Evolutionary conservation across 2,329 filamentous ascomycete species (phyloP).

Genomic region (Nigrospora sphaerica): DNA sequence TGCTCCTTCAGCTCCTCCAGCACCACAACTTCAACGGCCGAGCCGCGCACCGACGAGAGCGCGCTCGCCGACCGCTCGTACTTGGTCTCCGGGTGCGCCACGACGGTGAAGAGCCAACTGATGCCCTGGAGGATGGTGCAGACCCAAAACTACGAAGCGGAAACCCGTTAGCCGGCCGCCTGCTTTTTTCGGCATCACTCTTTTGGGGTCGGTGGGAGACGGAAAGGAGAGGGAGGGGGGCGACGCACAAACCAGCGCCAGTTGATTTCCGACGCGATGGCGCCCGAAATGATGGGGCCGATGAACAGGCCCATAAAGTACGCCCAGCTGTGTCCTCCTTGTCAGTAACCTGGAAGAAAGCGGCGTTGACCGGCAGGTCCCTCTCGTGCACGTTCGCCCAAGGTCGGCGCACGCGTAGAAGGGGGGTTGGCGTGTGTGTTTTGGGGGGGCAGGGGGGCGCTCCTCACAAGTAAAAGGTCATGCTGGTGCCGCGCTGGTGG

Average conservation of each 20-base stretch:
- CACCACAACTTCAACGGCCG: background rate
- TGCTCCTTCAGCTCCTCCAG: background rate
- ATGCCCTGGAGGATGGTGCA: constrained; percentile 22
- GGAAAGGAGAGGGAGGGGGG: background rate
- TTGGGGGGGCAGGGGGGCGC: background rate
- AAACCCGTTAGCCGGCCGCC: background rate
- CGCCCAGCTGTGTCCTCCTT: constrained; percentile 11
- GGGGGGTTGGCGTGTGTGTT: too few relatives aligned
- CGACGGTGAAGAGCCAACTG: constrained; percentile 17
- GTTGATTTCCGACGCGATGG: constrained; percentile 17
- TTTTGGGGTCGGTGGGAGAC: background rate
- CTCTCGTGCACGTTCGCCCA: too few relatives aligned
- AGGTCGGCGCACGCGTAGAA: too few relatives aligned
- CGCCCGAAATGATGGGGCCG: constrained; percentile 24
- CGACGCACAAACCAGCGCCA: constrained; percentile 24
- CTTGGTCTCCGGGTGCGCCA: constrained; percentile 21
- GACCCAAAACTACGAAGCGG: constrained; percentile 18
- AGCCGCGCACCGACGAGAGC: constrained; percentile 5
- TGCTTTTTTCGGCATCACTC: background rate
- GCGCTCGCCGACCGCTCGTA: constrained; percentile 27
- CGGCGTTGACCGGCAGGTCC: too few relatives aligned
- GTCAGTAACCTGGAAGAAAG: background rate
- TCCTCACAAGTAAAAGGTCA: constrained; percentile 20
- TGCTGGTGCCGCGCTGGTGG: constrained; percentile 20
- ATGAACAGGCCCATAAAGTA: constrained; percentile 25